Evolutionary conservation across 1,284 basidiomycete species (phyloP), one percentile per base, ranked within the genome.

Genomic region (Cystobasidiaceae sp.): DNA sequence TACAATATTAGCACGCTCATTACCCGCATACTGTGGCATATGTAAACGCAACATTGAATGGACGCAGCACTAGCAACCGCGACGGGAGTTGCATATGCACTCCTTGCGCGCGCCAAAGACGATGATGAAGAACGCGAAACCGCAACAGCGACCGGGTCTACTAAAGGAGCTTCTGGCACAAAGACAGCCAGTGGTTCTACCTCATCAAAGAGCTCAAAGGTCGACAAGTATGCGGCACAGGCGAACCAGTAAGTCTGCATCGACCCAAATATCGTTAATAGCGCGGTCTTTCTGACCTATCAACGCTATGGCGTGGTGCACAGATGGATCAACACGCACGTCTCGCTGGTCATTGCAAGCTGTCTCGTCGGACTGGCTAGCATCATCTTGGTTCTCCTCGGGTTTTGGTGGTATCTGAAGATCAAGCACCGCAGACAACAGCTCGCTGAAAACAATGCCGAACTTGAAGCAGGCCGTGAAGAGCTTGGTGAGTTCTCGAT

Each of bases 391-490:
- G 41, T 21, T 30, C 30, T 64, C 4, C 19, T 64, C 32, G 34
- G 33, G 3, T 15, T 49, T 13, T 64, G 56, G 44, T 54, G 58
- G 43, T 59, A 37, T 28, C 41, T 66, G 3, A 66, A 51, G 37
- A 30, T 32, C 11, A 51, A 46, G 23, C 23, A 46, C 39, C 5
- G 21, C 19, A 60, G 60, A 25, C 27, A 46, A 23, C 25, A 34
- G 23, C 27, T 52, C 7, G 64, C 34, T 4, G 13, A 27, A 33
- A 37, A 59, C 28, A 37, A 49, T 23, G 33, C 15, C 21, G 59
- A 62, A 32, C 30, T 44, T 3, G 59, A 49, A n/a, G 34, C 28
- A 4, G 59, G 48, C n/a, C 28, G 51, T 28, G 17, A 25, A 21
- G 59, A 25, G 23, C 7, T 44, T 8, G 48, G 51, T 62, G 48